Conservation (phyloP, 2,329 filamentous ascomycete species). For the Phaeoacremonium minimum region DNA sequence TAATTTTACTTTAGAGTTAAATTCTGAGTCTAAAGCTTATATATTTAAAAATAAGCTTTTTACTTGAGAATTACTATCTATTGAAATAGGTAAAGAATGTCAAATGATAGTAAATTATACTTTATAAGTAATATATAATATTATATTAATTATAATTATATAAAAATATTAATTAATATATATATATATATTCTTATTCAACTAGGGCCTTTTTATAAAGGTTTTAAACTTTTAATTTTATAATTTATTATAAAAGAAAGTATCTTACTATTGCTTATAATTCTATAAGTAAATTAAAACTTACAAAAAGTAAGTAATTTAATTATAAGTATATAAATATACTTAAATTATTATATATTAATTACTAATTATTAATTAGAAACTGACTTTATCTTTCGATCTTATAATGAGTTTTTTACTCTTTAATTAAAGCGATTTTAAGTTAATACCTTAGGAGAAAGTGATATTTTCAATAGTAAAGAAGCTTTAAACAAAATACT, state of each 20-base stretch:
- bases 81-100: not conserved
- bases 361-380: not conserved
- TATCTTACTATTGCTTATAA: too few species aligned
- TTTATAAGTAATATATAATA: not conserved
- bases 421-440: not conserved
- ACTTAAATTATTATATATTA: not conserved
- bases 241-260: too few species aligned
- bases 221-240: too few species aligned
- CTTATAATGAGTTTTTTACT: not conserved
- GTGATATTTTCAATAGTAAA: not conserved
- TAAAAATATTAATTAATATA: not conserved
- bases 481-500: not conserved
- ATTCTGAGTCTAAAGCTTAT: not conserved
- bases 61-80: not conserved
- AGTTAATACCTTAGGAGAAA: not conserved
- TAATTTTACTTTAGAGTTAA: not conserved
- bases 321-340: not conserved
- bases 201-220: too few species aligned
- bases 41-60: not conserved
- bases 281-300: not conserved
- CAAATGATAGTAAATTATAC: not conserved
- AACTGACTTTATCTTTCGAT: not conserved
- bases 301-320: not conserved
- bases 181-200: not conserved
- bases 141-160: not conserved